Evolutionary conservation across 306 rosid species (phyloP).

Genomic region (Albizia julibrissin): DNA sequence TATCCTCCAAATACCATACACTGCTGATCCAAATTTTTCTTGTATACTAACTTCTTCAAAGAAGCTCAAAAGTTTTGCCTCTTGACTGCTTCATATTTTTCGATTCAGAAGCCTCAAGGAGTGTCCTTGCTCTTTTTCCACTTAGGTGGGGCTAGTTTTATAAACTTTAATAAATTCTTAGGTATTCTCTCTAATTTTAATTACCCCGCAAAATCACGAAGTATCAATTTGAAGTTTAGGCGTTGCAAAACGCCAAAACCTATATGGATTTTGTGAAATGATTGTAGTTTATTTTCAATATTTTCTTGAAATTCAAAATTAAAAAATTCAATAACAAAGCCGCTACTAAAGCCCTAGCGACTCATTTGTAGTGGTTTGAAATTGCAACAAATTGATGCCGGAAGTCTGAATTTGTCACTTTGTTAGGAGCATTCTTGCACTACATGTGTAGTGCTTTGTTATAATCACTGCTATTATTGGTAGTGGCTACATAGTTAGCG

Average conservation of each 20-base stretch:
- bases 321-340: no score
- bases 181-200: neutral
- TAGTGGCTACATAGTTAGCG: no score
- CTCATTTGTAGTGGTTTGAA: no score
- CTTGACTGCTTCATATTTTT: neutral
- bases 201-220: neutral
- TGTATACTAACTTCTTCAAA: constrained; percentile 9
- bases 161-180: neutral
- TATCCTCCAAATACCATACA: neutral
- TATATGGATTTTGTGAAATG: neutral
- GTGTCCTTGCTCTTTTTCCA: neutral
- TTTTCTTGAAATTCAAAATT: no score
- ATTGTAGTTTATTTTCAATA: no score
- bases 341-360: no score
- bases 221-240: neutral
- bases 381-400: no score
- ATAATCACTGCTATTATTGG: no score
- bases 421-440: no score
- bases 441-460: no score
- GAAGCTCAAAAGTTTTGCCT: constrained; percentile 15
- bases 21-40: constrained; percentile 1
- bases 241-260: neutral
- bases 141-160: neutral
- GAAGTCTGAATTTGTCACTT: no score
- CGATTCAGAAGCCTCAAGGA: neutral